phyloP scores from a whole-genome alignment of 129 eudicot species.

The Artemisia annua region DNA sequence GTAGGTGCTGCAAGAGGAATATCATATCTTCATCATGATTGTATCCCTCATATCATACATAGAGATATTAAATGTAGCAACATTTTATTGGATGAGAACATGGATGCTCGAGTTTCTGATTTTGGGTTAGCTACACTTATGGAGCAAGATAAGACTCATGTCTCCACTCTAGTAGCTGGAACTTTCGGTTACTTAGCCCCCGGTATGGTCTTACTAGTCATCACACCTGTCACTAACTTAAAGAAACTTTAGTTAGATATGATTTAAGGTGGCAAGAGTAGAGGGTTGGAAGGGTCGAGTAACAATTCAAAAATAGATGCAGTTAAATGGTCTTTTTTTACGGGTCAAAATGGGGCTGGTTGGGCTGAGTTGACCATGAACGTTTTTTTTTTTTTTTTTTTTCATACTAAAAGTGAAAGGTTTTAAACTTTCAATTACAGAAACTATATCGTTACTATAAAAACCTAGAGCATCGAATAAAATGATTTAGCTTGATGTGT shows the following conservation, averaged over 20 bases:
- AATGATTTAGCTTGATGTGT: neutral
- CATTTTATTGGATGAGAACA: slow-evolving; percentile 73
- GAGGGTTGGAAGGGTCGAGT: neutral
- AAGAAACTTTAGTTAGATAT: neutral
- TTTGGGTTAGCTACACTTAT: slow-evolving; percentile 91
- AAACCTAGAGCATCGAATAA: neutral
- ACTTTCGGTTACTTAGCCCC: slow-evolving; percentile 98
- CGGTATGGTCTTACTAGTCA: slow-evolving; percentile 43
- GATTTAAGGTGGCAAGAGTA: neutral
- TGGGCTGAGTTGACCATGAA: neutral
- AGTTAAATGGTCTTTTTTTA: neutral
- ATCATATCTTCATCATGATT: slow-evolving; percentile 94
- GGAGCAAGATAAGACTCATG: slow-evolving; percentile 88
- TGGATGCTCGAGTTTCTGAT: slow-evolving; percentile 90
- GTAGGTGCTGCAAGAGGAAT: slow-evolving; percentile 94
- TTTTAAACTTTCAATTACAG: neutral
- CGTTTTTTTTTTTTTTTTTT: neutral
- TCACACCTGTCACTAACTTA: neutral
- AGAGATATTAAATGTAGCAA: slow-evolving; percentile 95
- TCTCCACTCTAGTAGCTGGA: slow-evolving; percentile 88
- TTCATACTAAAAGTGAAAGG: neutral
- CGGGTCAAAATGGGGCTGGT: neutral
- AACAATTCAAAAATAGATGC: slow-evolving; percentile 4
- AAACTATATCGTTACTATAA: neutral
- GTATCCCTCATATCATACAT: slow-evolving; percentile 92